These are phyloP conservation scores for Backusella sp. DNA, from an alignment of 192 early-diverging fungal genomes.

Conservation along the genomic window DNA sequence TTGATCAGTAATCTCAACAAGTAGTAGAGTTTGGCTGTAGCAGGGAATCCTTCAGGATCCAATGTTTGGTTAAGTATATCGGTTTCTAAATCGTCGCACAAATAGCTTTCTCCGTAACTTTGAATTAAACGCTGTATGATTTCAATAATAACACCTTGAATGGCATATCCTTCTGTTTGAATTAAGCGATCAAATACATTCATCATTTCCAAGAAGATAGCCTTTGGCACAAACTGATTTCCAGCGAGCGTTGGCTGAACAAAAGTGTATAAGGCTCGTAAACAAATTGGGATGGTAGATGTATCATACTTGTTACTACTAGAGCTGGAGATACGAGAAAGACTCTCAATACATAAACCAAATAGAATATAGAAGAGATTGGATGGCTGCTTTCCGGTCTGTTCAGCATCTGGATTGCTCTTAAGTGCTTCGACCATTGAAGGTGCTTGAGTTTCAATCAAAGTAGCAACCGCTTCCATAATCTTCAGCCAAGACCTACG, in stretches of 20 bases:
- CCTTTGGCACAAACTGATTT: conserved; percentile 39
- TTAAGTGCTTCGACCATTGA: conserved; percentile 48
- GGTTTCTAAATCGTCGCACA: conserved; percentile 40
- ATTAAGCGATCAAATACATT: conserved; percentile 69
- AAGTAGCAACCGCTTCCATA: conserved; percentile 52
- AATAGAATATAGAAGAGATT: conserved; percentile 63
- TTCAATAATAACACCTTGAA: conserved; percentile 55
- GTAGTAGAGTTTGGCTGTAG: conserved; percentile 42
- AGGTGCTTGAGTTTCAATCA: conserved; percentile 44
- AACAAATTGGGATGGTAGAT: conserved; percentile 46
- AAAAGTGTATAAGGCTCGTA: conserved; percentile 55
- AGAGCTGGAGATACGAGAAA: conserved; percentile 42
- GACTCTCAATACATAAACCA: conserved; percentile 68
- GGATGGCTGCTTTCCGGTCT: conserved; percentile 19
- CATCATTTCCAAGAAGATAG: conserved; percentile 66
- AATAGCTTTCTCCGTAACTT: conserved; percentile 33
- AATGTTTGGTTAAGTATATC: conserved; percentile 24
- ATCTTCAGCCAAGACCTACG: conserved; percentile 58
- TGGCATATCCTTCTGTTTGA: conserved; percentile 63
- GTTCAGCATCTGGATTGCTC: conserved; percentile 19
- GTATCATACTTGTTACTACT: conserved; percentile 33
- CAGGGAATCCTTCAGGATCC: conserved; percentile 33
- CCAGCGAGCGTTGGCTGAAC: conserved; percentile 44
- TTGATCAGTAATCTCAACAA: conserved; percentile 40
- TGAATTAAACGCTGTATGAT: conserved; percentile 49